phyloP scores from a whole-genome alignment of 805 yeast species.

The Schwanniomyces sp. region DNA sequence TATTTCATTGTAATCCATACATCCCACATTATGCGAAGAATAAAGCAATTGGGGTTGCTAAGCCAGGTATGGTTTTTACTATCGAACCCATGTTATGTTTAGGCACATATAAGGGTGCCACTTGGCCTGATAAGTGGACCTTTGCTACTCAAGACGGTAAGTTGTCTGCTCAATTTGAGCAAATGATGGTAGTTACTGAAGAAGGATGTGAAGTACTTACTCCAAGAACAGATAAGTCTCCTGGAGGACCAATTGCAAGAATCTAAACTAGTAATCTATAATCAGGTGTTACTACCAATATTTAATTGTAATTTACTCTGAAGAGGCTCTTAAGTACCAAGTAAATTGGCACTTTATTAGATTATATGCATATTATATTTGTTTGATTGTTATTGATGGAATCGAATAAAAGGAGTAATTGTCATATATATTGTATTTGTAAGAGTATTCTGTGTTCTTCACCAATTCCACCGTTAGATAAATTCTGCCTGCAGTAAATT shows the following conservation, averaged over 20 bases:
- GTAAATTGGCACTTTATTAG: too few species aligned
- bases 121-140: constrained; percentile 99
- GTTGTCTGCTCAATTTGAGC: constrained; percentile 92
- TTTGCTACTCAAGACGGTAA: constrained; percentile 88
- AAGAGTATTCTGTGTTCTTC: too few species aligned
- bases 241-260: constrained; percentile 83
- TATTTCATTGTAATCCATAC: constrained; percentile 90
- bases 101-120: constrained; percentile 75
- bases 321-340: too few species aligned
- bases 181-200: constrained; percentile 88
- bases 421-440: too few species aligned
- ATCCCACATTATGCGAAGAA: constrained; percentile 93
- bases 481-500: too few species aligned
- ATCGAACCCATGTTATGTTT: constrained; percentile 95
- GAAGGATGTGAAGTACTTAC: constrained; percentile 89
- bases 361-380: too few species aligned
- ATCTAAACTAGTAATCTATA: constrained; percentile 17
- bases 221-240: constrained; percentile 75
- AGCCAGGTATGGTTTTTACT: constrained; percentile 95
- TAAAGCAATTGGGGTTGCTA: constrained; percentile 90
- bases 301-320: too few species aligned
- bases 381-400: too few species aligned
- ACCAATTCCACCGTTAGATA: too few species aligned
- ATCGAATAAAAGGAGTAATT: too few species aligned
- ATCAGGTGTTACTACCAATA: too few species aligned